phyloP scores from a whole-genome alignment of 768 basidiomycete genomes.

The Mrakia hoshinonis region DNA sequence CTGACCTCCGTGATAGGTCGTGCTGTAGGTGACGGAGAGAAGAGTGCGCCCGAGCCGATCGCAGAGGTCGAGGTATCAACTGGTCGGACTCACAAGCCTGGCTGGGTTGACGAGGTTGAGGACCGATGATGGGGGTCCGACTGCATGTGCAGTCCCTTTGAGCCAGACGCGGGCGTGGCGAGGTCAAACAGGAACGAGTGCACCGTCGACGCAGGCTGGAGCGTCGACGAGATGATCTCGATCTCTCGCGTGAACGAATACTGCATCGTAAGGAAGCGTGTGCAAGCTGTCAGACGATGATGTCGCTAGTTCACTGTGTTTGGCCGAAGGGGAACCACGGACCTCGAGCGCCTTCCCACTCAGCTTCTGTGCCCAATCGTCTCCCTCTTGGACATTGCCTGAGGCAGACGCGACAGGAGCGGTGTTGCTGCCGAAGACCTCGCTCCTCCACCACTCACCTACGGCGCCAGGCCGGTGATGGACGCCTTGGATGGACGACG shows the following conservation, averaged over 20 bases:
- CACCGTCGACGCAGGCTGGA: slow-evolving; percentile 14
- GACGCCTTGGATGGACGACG: slow-evolving; percentile 56
- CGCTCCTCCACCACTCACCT: slow-evolving; percentile 80
- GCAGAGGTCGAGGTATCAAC: slow-evolving; percentile 41
- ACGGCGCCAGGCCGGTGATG: slow-evolving; percentile 79
- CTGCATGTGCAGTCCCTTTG: not conserved
- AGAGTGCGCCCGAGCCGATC: slow-evolving; percentile 64
- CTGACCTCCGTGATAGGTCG: slow-evolving; percentile 63
- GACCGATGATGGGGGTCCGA: not conserved
- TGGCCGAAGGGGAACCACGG: slow-evolving; percentile 22
- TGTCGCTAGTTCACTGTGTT: not conserved
- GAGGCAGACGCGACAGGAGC: slow-evolving; percentile 62
- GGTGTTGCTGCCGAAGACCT: slow-evolving; percentile 71
- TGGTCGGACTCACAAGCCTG: slow-evolving; percentile 44
- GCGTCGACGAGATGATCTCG: slow-evolving; percentile 65
- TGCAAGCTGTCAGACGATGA: not conserved
- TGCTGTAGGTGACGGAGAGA: slow-evolving; percentile 68
- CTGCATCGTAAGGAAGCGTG: slow-evolving; percentile 42
- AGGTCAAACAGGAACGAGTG: slow-evolving; percentile 2
- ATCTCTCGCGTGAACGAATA: slow-evolving; percentile 86
- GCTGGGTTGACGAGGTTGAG: not conserved
- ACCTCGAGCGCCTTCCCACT: slow-evolving; percentile 75
- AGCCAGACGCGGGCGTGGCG: not conserved
- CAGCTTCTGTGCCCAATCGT: slow-evolving; percentile 20
- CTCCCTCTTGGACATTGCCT: slow-evolving; percentile 43